Conservation (phyloP, 1,139 yeast genomes). For the Suhomyces bokatorum region DNA sequence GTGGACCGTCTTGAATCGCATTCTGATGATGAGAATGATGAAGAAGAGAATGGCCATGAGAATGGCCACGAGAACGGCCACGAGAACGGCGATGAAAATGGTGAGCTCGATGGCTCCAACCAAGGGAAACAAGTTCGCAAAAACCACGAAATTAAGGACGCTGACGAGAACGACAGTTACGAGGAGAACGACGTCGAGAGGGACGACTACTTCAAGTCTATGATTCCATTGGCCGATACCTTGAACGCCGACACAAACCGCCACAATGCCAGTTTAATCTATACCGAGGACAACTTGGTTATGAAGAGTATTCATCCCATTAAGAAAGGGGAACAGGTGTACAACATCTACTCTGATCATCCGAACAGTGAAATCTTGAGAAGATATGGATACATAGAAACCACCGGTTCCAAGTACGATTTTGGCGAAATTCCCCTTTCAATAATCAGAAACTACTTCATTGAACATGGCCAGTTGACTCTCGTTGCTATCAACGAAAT, state of each 20-base stretch:
- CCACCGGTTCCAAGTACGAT: conserved; percentile 71
- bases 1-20: conserved; percentile 27
- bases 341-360: conserved; percentile 86
- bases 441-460: conserved; percentile 37
- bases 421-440: conserved; percentile 70
- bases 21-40: conserved; percentile 22
- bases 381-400: conserved; percentile 88
- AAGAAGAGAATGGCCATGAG: conserved; percentile 19
- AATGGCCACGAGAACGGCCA: no score
- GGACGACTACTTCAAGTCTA: conserved; percentile 65
- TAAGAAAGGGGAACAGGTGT: conserved; percentile 67
- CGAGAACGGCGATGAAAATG: no score
- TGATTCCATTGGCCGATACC: conserved; percentile 93
- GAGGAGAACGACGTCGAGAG: conserved; percentile 17
- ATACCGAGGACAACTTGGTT: conserved; percentile 47
- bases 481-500: conserved; percentile 30
- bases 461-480: conserved; percentile 24
- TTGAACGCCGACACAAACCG: conserved; percentile 79
- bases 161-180: background rate
- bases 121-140: conserved; percentile 6
- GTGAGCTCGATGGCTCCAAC: conserved; percentile 8
- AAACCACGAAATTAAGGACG: conserved; percentile 8
- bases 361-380: conserved; percentile 87
- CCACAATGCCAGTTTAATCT: conserved; percentile 73
- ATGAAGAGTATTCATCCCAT: conserved; percentile 74